phyloP scores from a whole-genome alignment of 345 rosid species.

The Cochlearia excelsa region DNA sequence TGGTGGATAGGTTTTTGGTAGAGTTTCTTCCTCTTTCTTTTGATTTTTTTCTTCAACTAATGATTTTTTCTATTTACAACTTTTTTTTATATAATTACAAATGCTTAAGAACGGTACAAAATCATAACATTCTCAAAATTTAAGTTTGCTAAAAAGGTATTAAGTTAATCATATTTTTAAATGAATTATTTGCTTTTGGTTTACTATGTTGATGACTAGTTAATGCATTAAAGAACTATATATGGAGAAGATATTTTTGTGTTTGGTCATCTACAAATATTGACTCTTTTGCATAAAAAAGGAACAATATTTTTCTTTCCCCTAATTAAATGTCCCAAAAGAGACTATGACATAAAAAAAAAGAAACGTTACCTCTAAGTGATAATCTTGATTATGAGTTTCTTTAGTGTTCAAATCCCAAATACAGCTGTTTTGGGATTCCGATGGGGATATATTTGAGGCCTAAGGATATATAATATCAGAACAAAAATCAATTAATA shows the following conservation, averaged over 20 bases:
- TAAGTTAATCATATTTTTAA: neutral
- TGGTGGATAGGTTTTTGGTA: constrained; percentile 41
- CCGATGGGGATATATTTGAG: constrained; percentile 18
- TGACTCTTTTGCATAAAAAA: constrained; percentile 1
- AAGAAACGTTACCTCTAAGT: constrained; percentile 15
- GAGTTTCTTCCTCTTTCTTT: neutral
- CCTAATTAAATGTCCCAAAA: neutral
- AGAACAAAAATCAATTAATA: neutral
- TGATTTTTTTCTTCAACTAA: constrained; percentile 3
- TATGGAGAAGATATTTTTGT: neutral
- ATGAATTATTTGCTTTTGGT: too few relatives aligned
- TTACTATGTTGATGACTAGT: too few relatives aligned
- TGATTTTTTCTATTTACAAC: neutral
- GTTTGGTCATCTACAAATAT: constrained; percentile 18
- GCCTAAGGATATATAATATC: constrained; percentile 22
- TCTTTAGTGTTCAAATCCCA: constrained; percentile 22
- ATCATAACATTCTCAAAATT: neutral
- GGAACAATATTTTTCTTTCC: neutral
- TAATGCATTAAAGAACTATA: too few relatives aligned
- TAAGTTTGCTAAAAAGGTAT: neutral
- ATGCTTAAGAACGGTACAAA: too few relatives aligned
- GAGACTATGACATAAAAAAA: neutral
- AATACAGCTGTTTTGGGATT: constrained; percentile 5
- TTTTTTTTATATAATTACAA: too few relatives aligned
- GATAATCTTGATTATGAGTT: constrained; percentile 17